These are phyloP conservation scores for Neoboletus brunneissimus DNA, from an alignment of 768 basidiomycete genomes.

Conservation along the genomic window DNA sequence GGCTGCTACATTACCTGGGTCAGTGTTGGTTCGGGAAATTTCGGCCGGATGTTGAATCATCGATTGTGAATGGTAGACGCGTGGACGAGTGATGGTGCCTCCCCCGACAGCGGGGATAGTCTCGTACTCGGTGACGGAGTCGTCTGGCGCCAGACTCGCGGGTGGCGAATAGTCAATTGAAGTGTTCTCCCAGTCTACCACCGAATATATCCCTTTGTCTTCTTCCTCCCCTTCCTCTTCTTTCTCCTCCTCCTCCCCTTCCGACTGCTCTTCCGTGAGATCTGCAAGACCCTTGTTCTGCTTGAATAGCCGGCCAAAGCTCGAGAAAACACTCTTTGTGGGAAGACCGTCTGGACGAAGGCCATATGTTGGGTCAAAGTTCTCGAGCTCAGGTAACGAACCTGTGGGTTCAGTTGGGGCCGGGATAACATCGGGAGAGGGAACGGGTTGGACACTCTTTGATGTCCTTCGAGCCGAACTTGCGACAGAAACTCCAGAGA, in stretches of 20 bases:
- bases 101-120: constrained; percentile 91
- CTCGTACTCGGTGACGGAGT: constrained; percentile 67
- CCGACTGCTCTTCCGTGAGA: constrained; percentile 63
- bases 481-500: constrained; percentile 41
- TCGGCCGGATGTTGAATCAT: constrained; percentile 51
- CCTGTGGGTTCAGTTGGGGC: constrained; percentile 24
- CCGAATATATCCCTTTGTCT: constrained; percentile 49
- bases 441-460: constrained; percentile 16
- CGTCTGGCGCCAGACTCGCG: constrained; percentile 42
- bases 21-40: constrained; percentile 11
- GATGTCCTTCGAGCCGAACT: constrained; percentile 31
- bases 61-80: constrained; percentile 83
- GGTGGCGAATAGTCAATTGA: constrained; percentile 46
- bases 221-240: constrained; percentile 36
- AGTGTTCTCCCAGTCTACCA: constrained; percentile 69
- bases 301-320: constrained; percentile 71
- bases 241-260: constrained; percentile 35
- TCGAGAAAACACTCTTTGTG: constrained; percentile 74
- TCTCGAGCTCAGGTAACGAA: constrained; percentile 56
- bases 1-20: constrained; percentile 57
- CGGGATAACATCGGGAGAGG: constrained; percentile 21
- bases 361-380: constrained; percentile 96
- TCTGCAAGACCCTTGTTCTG: constrained; percentile 72
- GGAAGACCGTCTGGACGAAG: constrained; percentile 90
- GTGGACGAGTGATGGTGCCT: constrained; percentile 79